Evolutionary conservation across 148 eudicot genomes (phyloP), one percentile per base, ranked within the genome.

Genomic region (Talinum fruticosum): DNA sequence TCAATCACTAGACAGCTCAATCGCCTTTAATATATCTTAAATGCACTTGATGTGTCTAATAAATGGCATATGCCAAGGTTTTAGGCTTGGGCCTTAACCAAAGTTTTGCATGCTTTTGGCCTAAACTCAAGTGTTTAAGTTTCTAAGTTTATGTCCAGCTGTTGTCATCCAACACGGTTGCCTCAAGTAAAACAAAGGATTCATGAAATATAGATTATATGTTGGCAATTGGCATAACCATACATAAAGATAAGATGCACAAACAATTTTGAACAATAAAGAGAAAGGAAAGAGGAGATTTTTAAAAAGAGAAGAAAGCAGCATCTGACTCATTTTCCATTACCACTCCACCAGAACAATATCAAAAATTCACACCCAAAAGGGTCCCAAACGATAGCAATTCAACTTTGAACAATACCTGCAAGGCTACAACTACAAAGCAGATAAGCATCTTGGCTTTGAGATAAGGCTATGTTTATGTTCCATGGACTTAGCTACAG

Each of bases 281-380:
- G 62, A 38, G 83, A 80, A 71, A 59, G 71, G 69, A 80, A 70
- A 49, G 24, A 75, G 28, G 37, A 21, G 23, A 10, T 30, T 3
- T 18, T 19, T 53, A 57, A 45, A 41, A 15, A 59, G 15, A 29
- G 5, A 47, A 26, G n/a, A n/a, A 26, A 18, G 57, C 24, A 62
- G 30, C 66, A 80, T 67, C 70, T 34, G 21, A 37, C 28, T 75
- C 83, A 61, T 47, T 69, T 80, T 74, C 71, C 59, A 75, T 34
- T 59, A 30, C 33, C 36, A 59, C 30, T 37, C 29, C 66, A 67
- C n/a, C 33, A 66, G 71, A 45, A 47, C 47, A 76, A n/a, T 45
- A 21, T 65, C 23, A 21, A 66, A 65, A 38, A 21, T 26, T 8
- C 19, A 44, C 34, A 16, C 18, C 35, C 12, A 49, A 21, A 74